These are phyloP conservation scores for Wickerhamiella occidentalis DNA, from an alignment of 805 yeast genomes.

Conservation along the genomic window DNA sequence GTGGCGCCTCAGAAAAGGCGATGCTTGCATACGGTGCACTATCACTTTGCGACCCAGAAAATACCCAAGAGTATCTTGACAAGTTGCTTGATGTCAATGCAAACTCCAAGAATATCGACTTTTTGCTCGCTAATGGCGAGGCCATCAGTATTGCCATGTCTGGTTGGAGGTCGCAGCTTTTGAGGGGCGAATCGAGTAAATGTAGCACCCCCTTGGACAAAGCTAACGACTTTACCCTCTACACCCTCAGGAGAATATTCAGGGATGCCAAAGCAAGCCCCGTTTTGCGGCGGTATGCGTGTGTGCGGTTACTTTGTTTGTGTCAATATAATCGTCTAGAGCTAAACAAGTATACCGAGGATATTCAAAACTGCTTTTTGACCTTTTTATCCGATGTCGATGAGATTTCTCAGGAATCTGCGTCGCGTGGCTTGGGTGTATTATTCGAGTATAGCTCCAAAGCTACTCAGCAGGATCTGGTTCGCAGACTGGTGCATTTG, in stretches of 20 bases:
- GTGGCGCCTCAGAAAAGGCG: conserved; percentile 36
- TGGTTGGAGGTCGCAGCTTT: conserved; percentile 59
- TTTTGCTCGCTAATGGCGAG: conserved; percentile 70
- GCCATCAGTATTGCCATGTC: conserved; percentile 58
- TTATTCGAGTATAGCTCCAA: conserved; percentile 65
- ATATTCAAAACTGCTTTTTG: conserved; percentile 65
- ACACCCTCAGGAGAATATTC: not conserved
- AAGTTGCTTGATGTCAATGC: conserved; percentile 43
- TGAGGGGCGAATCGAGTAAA: conserved; percentile 40
- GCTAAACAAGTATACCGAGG: conserved; percentile 36
- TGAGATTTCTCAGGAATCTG: conserved; percentile 83
- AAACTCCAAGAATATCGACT: conserved; percentile 59
- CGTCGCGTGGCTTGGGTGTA: conserved; percentile 75
- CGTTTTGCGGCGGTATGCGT: conserved; percentile 54
- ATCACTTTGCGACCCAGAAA: conserved; percentile 32
- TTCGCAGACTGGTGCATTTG: conserved; percentile 58
- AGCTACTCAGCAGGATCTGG: conserved; percentile 57
- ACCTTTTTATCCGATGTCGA: conserved; percentile 67
- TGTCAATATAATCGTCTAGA: conserved; percentile 58
- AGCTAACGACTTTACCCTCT: not conserved
- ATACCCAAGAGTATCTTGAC: conserved; percentile 30
- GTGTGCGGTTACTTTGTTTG: conserved; percentile 75
- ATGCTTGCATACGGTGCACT: conserved; percentile 45
- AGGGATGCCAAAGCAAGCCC: conserved; percentile 28
- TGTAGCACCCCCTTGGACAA: not conserved